A percentile compares a stretch with the other conserved stretches of the same genome.
Conservation (phyloP, 305 asterid species). For the Monarda citriodora region DNA sequence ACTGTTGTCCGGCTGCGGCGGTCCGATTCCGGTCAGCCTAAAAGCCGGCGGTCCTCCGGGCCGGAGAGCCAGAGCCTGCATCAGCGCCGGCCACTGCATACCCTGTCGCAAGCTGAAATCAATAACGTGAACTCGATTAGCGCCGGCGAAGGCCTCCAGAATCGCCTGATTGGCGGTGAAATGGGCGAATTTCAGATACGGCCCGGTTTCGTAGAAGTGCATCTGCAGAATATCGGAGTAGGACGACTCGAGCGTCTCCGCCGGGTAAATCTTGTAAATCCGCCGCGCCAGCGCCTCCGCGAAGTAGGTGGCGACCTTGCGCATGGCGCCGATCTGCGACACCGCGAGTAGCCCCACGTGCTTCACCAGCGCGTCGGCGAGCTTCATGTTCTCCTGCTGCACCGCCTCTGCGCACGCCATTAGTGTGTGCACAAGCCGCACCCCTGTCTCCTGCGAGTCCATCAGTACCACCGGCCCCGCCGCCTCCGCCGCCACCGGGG, state of each 20-base stretch:
- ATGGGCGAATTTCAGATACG: slow-evolving; percentile 80
- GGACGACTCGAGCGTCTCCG: slow-evolving; percentile 40
- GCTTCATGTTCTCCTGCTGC: slow-evolving; percentile 53
- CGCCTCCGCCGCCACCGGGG: slow-evolving; percentile 17
- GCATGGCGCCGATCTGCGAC: slow-evolving; percentile 85
- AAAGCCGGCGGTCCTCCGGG: slow-evolving; percentile 81
- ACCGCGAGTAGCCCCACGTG: slow-evolving; percentile 72
- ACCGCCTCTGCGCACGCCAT: slow-evolving; percentile 94
- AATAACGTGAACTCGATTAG: slow-evolving; percentile 62
- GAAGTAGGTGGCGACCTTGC: slow-evolving; percentile 85
- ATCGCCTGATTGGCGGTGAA: slow-evolving; percentile 90
- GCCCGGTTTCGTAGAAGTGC: slow-evolving; percentile 84
- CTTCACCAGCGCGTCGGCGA: slow-evolving; percentile 72
- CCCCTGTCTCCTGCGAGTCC: slow-evolving; percentile 75
- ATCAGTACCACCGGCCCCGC: slow-evolving; percentile 53
- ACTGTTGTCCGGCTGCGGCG: slow-evolving; percentile 71
- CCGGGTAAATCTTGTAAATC: slow-evolving; percentile 69
- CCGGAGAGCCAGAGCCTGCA: slow-evolving; percentile 75
- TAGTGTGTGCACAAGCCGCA: slow-evolving; percentile 70
- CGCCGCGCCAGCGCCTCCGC: slow-evolving; percentile 75
- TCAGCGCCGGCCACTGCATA: slow-evolving; percentile 91
- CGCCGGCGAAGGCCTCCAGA: slow-evolving; percentile 69
- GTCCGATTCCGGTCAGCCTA: slow-evolving; percentile 78
- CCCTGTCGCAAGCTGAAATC: slow-evolving; percentile 84
- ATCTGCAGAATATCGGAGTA: slow-evolving; percentile 59